Percentiles rank a stretch among this genome's conserved stretches.
phyloP scores from a whole-genome alignment of 306 rosid species.

The Pachyrhizus erosus region DNA sequence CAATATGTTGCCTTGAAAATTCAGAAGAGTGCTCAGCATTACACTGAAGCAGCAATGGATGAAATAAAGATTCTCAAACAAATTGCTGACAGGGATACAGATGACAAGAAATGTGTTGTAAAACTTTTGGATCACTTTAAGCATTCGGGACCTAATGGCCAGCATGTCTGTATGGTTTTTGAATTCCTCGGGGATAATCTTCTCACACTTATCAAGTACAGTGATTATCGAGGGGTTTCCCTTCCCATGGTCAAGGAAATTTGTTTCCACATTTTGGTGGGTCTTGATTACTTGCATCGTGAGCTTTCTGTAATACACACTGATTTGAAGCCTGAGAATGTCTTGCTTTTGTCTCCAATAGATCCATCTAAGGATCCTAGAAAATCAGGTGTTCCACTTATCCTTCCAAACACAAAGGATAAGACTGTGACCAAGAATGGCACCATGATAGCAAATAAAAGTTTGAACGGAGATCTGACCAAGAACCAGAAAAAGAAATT shows the following conservation, averaged over 20 bases:
- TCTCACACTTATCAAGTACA: constrained; percentile 87
- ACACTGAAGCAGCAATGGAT: constrained; percentile 98
- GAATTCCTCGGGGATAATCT: constrained; percentile 97
- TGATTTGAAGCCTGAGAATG: constrained; percentile 97
- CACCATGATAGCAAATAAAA: constrained; percentile 52
- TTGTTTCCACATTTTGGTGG: constrained; percentile 84
- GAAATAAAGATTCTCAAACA: constrained; percentile 94
- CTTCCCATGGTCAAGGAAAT: constrained; percentile 87
- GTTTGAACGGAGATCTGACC: constrained; percentile 71
- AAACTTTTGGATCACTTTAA: constrained; percentile 96
- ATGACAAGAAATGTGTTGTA: constrained; percentile 87
- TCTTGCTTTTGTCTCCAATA: constrained; percentile 79
- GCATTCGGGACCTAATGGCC: constrained; percentile 96
- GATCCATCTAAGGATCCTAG: constrained; percentile 88
- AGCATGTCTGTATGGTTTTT: constrained; percentile 96
- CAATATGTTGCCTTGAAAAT: constrained; percentile 94
- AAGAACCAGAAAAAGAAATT: constrained; percentile 84
- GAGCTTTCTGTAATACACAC: constrained; percentile 94
- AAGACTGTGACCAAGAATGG: constrained; percentile 60
- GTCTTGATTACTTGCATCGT: constrained; percentile 94
- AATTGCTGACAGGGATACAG: constrained; percentile 90
- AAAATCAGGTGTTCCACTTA: constrained; percentile 69
- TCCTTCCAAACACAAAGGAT: constrained; percentile 65
- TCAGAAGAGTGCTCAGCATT: constrained; percentile 98
- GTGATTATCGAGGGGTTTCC: constrained; percentile 83